Percentiles rank a stretch among this genome's conserved stretches.
Evolutionary conservation across 2,329 filamentous ascomycete species (phyloP).

Genomic region (Pseudopithomyces maydicus): DNA sequence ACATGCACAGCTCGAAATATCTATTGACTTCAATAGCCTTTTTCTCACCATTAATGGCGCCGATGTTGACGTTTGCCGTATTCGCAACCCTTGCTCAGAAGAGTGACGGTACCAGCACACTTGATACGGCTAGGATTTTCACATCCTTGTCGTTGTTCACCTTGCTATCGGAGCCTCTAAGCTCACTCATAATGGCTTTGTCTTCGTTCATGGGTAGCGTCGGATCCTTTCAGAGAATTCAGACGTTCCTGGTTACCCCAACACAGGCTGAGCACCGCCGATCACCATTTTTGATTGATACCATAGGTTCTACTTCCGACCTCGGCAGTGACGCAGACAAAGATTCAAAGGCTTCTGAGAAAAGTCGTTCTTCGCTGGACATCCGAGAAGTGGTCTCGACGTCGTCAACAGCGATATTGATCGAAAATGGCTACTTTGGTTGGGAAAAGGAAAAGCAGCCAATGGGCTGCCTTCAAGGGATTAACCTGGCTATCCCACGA

Average conservation of each 20-base stretch:
- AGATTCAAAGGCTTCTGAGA: slow-evolving; percentile 28
- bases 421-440: slow-evolving; percentile 54
- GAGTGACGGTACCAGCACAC: slow-evolving; percentile 30
- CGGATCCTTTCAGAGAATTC: slow-evolving; percentile 54
- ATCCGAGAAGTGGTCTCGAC: slow-evolving; percentile 24
- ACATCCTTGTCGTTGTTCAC: slow-evolving; percentile 55
- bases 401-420: slow-evolving; percentile 39
- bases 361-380: slow-evolving; percentile 28
- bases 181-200: slow-evolving; percentile 53
- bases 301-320: slow-evolving; percentile 23
- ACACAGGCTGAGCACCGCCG: slow-evolving; percentile 25
- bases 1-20: neutral
- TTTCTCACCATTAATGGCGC: slow-evolving; percentile 44
- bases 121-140: slow-evolving; percentile 51
- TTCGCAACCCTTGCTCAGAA: slow-evolving; percentile 49
- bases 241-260: slow-evolving; percentile 48
- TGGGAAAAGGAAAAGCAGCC: slow-evolving; percentile 53
- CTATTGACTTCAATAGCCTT: slow-evolving; percentile 25
- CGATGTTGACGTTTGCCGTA: slow-evolving; percentile 53
- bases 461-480: slow-evolving; percentile 43
- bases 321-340: slow-evolving; percentile 30
- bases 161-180: slow-evolving; percentile 52
- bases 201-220: slow-evolving; percentile 51
- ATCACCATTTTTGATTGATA: slow-evolving; percentile 23
- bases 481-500: slow-evolving; percentile 48